Evolutionary conservation across 129 eudicot genomes (phyloP).

Genomic region (Cynara cardunculus): DNA sequence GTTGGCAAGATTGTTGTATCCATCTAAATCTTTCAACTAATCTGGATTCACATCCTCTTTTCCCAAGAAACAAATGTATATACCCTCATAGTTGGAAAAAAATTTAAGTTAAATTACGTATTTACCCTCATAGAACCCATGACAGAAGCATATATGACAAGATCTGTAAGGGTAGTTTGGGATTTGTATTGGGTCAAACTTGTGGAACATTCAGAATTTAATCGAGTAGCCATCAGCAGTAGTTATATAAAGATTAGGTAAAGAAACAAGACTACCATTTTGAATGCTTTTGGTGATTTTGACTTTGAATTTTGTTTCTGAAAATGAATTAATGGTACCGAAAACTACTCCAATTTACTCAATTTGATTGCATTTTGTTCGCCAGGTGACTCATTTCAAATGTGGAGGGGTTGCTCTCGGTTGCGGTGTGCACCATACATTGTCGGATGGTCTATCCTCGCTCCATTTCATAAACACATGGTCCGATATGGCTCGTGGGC

Average conservation of each 20-base stretch:
- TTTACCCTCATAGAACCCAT: background rate
- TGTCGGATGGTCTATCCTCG: slow-evolving; percentile 48
- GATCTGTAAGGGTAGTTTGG: background rate
- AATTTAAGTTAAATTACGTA: background rate
- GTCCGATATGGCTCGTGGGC: slow-evolving; percentile 60
- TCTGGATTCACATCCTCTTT: background rate
- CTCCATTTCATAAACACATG: slow-evolving; percentile 62
- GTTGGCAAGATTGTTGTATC: background rate
- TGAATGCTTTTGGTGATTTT: slow-evolving; percentile 1
- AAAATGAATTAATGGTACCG: background rate
- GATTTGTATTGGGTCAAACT: background rate
- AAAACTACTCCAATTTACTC: background rate
- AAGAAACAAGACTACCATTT: background rate
- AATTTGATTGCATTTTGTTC: background rate
- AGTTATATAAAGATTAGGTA: background rate
- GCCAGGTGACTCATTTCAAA: slow-evolving; percentile 51
- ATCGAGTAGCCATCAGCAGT: too few species aligned
- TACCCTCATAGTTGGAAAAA: background rate
- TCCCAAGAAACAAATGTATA: background rate
- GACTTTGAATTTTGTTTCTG: slow-evolving; percentile 4
- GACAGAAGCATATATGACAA: background rate
- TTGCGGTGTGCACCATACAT: slow-evolving; percentile 40
- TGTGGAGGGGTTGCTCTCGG: slow-evolving; percentile 63
- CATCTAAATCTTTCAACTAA: background rate
- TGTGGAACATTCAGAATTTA: background rate